phyloP scores from a whole-genome alignment of 768 basidiomycete genomes.

The Tricholoma saponaceum region DNA sequence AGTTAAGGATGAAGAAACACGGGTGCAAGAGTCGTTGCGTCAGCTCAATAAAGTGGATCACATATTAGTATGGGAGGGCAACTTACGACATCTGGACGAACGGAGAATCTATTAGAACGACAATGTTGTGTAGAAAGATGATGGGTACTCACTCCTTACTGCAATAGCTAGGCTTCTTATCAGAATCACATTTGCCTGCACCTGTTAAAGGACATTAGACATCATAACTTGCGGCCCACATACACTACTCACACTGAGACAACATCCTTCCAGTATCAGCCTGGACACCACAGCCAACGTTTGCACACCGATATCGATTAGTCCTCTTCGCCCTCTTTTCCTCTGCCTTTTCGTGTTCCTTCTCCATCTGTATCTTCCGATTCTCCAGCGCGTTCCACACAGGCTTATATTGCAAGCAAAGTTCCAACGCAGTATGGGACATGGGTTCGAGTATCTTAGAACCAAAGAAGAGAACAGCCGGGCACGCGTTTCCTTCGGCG shows the following conservation, averaged over 20 bases:
- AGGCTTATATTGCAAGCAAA: constrained; percentile 16
- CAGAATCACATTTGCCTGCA: constrained; percentile 24
- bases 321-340: constrained; percentile 21
- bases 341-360: constrained; percentile 14
- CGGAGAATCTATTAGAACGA: not conserved
- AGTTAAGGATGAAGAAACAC: not conserved
- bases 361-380: constrained; percentile 14
- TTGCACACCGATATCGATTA: constrained; percentile 26
- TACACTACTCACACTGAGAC: constrained; percentile 16
- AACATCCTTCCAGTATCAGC: constrained; percentile 23
- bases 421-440: constrained; percentile 6
- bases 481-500: constrained; percentile 5
- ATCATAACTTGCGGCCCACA: not conserved
- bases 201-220: constrained; percentile 10
- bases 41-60: not conserved
- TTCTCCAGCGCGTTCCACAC: constrained; percentile 18
- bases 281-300: constrained; percentile 21
- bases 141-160: constrained; percentile 21
- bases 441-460: constrained; percentile 10
- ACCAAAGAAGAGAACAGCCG: constrained; percentile 19
- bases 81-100: constrained; percentile 3
- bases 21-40: not conserved
- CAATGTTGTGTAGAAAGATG: not conserved
- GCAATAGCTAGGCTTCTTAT: constrained; percentile 30
- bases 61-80: not conserved